Base-by-base conservation (phyloP, 129 eudicot genomes). In the Oenanthe sinensis region DNA sequence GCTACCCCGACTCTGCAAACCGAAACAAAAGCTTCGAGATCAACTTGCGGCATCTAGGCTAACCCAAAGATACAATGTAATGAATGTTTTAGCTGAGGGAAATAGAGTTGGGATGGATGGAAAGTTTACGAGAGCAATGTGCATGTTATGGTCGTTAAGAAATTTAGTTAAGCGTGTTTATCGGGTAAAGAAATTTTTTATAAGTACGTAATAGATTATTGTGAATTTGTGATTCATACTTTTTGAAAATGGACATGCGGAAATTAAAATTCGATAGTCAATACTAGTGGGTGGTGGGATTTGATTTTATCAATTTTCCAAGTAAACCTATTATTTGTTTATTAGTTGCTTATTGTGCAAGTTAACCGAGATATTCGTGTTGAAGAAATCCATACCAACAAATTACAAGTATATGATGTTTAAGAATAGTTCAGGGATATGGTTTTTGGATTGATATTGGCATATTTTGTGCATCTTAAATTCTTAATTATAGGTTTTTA, bases 11-110 rank as follows among this genome's bases (percentile, higher is more conserved):
- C 65, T 58, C 65, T 58, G 10, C 65, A 58, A 8, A 22, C 65
- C n/a, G 65, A 28, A 58, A n/a, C 65, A 2, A 58, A 22, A 8
- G 30, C 65, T 8, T 58, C 65, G 8, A 55, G 63, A 55, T 55
- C 63, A n/a, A 58, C 65, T n/a, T 22, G 65, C 13, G 65, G 65
- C 65, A 58, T 58, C 65, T 58, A 58, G 30, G 65, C 65, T 58
- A n/a, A 58, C 65, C 63, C 6, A 54, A 54, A 4, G 8, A 0
- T 20, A 26, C 19, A 52, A 52, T 52, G n/a, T 0, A 52, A 19
- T 58, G 30, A 20, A 19, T 5, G 2, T 58, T 22, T 8, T 58
- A 2, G 65, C 2, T 0, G 63, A 54, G 63, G 12, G 6, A 54
- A 22, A 19, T 2, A 20, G 26, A n/a, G n/a, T n/a, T 49, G 54